These are phyloP conservation scores for Fusarium sp. DNA, from an alignment of 2,329 filamentous ascomycete species.

Conservation along the genomic window DNA sequence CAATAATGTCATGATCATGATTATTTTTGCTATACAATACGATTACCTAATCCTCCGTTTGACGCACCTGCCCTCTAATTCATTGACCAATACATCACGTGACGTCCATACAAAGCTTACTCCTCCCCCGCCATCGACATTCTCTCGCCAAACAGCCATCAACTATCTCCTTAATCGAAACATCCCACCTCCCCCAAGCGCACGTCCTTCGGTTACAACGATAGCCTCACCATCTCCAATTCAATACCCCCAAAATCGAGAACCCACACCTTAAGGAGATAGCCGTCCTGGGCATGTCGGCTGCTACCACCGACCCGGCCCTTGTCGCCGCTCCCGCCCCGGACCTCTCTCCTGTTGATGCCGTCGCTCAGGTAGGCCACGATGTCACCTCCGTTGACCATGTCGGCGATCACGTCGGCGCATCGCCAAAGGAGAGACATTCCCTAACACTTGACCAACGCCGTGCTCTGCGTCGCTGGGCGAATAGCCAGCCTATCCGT, in stretches of 20 bases:
- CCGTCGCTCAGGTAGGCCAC: constrained; percentile 33
- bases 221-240: constrained; percentile 46
- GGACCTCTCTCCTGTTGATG: constrained; percentile 43
- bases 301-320: constrained; percentile 52
- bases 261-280: constrained; percentile 45
- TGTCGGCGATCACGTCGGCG: constrained; percentile 6
- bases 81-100: constrained; percentile 31
- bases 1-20: neutral
- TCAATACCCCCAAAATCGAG: constrained; percentile 43
- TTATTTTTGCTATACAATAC: neutral
- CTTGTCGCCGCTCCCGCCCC: constrained; percentile 47
- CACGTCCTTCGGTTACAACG: constrained; percentile 53
- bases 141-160: constrained; percentile 36
- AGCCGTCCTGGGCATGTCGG: constrained; percentile 48
- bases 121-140: constrained; percentile 46
- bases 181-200: constrained; percentile 44
- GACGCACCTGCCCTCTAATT: constrained; percentile 5
- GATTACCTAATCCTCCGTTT: constrained; percentile 10
- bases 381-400: constrained; percentile 28
- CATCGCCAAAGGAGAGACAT: constrained; percentile 60
- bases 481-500: constrained; percentile 63
- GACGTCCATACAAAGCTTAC: constrained; percentile 2
- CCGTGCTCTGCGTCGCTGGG: constrained; percentile 68
- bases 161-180: constrained; percentile 50
- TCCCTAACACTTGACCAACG: constrained; percentile 71